These are phyloP conservation scores for Fusarium palustre DNA, from an alignment of 2,329 filamentous ascomycete genomes.

Conservation along the genomic window DNA sequence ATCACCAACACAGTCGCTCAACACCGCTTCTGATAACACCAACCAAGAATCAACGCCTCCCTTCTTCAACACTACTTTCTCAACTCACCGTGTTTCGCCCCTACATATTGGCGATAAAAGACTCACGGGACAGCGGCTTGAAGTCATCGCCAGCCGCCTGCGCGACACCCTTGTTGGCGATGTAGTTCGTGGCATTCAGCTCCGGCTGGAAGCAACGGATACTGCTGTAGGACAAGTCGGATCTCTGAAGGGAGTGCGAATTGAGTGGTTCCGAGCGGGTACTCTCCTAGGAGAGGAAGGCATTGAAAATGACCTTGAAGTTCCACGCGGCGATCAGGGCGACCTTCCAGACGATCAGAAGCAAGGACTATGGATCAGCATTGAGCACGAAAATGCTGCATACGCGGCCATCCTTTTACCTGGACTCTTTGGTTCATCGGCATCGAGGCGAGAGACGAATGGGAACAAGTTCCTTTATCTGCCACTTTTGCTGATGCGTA, in stretches of 20 bases:
- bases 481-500: slow-evolving; percentile 66
- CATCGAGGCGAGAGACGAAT: neutral
- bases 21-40: slow-evolving; percentile 20
- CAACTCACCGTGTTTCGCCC: slow-evolving; percentile 66
- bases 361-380: slow-evolving; percentile 58
- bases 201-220: slow-evolving; percentile 60
- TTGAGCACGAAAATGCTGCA: slow-evolving; percentile 65
- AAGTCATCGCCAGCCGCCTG: slow-evolving; percentile 59
- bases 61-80: slow-evolving; percentile 71
- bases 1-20: slow-evolving; percentile 33
- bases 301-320: slow-evolving; percentile 26
- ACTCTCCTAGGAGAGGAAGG: slow-evolving; percentile 50
- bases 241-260: slow-evolving; percentile 59
- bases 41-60: slow-evolving; percentile 49
- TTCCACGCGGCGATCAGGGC: slow-evolving; percentile 24
- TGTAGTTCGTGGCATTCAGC: slow-evolving; percentile 69
- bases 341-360: slow-evolving; percentile 44
- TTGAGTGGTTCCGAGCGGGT: slow-evolving; percentile 59
- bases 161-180: slow-evolving; percentile 69
- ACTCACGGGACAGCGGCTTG: slow-evolving; percentile 56
- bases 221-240: slow-evolving; percentile 55
- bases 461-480: slow-evolving; percentile 58
- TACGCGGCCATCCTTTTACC: slow-evolving; percentile 66
- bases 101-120: slow-evolving; percentile 60
- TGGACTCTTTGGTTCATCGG: slow-evolving; percentile 34